These are phyloP conservation scores for Pseudogymnoascus sp. DNA, from an alignment of 2,329 filamentous ascomycete genomes.

Conservation along the genomic window DNA sequence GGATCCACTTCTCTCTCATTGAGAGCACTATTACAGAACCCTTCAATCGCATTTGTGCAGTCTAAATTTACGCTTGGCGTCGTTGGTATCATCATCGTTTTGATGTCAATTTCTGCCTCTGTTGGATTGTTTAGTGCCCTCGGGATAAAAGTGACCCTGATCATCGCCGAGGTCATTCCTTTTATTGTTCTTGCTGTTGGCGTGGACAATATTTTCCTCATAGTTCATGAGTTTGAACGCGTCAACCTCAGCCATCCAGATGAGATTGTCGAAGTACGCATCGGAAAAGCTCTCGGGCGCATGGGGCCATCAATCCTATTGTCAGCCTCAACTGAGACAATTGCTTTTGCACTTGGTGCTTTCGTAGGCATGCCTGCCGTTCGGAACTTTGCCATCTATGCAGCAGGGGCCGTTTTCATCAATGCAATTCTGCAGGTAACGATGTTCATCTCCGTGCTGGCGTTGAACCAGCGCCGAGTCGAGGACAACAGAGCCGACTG, in stretches of 20 bases:
- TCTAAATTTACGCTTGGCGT: constrained; percentile 97
- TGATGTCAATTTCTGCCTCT: constrained; percentile 95
- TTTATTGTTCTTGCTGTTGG: constrained; percentile 95
- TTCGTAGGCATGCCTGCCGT: constrained; percentile 98
- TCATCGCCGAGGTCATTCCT: constrained; percentile 96
- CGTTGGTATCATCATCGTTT: constrained; percentile 85
- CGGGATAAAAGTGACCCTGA: constrained; percentile 89
- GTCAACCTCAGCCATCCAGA: constrained; percentile 90
- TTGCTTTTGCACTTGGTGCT: constrained; percentile 84
- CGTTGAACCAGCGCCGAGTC: constrained; percentile 83
- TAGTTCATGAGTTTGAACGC: constrained; percentile 95
- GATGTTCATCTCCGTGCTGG: constrained; percentile 88
- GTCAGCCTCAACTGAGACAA: constrained; percentile 88
- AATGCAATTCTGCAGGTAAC: constrained; percentile 96
- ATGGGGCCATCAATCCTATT: constrained; percentile 97
- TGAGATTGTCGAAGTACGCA: constrained; percentile 74
- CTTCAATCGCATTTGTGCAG: constrained; percentile 77
- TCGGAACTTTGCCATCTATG: constrained; percentile 93
- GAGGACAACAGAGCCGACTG: constrained; percentile 86
- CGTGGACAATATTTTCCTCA: constrained; percentile 97
- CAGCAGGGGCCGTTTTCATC: constrained; percentile 91
- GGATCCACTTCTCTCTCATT: constrained; percentile 79
- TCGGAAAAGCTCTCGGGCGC: constrained; percentile 80
- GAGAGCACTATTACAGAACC: constrained; percentile 70
- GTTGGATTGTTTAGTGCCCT: constrained; percentile 90